A percentile compares a stretch with the other conserved stretches of the same genome.
Conservation (phyloP, 2,329 filamentous ascomycete genomes). For the Verticillium dahliae region DNA sequence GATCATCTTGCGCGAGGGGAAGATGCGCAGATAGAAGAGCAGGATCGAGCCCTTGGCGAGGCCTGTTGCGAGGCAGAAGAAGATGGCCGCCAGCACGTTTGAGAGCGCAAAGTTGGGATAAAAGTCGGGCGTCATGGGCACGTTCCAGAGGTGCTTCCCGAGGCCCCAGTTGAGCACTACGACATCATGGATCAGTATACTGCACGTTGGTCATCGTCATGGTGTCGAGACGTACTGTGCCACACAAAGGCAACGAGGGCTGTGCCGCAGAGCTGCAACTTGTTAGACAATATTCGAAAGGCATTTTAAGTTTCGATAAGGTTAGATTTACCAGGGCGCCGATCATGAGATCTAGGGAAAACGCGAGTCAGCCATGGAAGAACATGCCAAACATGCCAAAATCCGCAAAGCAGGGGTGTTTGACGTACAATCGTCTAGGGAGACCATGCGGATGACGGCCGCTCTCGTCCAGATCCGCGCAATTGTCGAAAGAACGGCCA, state of each 20-base stretch:
- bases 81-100: conserved; percentile 13
- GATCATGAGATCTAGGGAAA: background rate
- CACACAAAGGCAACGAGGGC: background rate
- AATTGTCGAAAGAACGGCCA: conserved; percentile 7
- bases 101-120: conserved; percentile 5
- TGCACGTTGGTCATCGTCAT: background rate
- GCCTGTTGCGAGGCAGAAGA: conserved; percentile 13
- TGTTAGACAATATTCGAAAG: background rate
- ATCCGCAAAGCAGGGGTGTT: too few species aligned
- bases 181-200: background rate
- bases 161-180: conserved; percentile 14
- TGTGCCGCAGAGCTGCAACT: background rate
- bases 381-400: background rate
- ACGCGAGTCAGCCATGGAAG: background rate
- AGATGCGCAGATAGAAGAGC: conserved; percentile 19
- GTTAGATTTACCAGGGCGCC: background rate
- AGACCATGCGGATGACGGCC: conserved; percentile 7
- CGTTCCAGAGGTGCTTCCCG: conserved; percentile 15
- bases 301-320: background rate
- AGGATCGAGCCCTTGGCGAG: conserved; percentile 18
- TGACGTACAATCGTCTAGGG: conserved; percentile 12
- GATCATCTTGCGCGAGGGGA: conserved; percentile 14
- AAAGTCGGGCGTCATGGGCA: conserved; percentile 6
- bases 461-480: conserved; percentile 12
- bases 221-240: background rate